phyloP scores from a whole-genome alignment of 805 yeast genomes.

The Yamadazyma nakazawae region DNA sequence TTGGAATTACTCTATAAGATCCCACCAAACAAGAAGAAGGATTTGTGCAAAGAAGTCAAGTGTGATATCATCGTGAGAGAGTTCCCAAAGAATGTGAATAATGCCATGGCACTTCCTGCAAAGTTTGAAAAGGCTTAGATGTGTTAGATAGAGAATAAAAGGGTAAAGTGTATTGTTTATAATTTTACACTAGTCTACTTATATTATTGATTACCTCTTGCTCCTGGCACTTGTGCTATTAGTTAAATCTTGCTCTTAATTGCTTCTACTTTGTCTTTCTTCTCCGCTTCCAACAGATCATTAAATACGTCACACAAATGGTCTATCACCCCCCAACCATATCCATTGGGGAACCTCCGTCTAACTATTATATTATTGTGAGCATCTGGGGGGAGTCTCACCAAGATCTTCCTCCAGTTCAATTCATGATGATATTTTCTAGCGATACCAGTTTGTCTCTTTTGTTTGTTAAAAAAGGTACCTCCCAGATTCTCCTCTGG shows the following conservation, averaged over 20 bases:
- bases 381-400: conserved; percentile 44
- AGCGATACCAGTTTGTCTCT: conserved; percentile 41
- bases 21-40: conserved; percentile 52
- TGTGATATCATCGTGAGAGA: conserved; percentile 84
- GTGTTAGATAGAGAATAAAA: not conserved
- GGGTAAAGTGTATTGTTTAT: too few relatives aligned
- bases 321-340: conserved; percentile 47
- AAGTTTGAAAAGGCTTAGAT: conserved; percentile 8
- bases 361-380: conserved; percentile 45
- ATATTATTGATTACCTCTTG: conserved; percentile 7
- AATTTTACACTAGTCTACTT: too few relatives aligned
- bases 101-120: conserved; percentile 16
- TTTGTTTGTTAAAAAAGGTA: conserved; percentile 22
- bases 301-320: conserved; percentile 29
- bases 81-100: conserved; percentile 48
- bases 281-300: conserved; percentile 2
- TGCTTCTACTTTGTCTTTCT: not conserved
- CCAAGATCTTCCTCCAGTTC: conserved; percentile 45
- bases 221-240: conserved; percentile 8
- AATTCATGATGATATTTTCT: conserved; percentile 37
- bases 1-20: conserved; percentile 72
- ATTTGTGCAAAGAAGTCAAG: conserved; percentile 73
- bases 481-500: conserved; percentile 18
- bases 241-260: conserved; percentile 13
- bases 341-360: conserved; percentile 42